A percentile compares a stretch with the other conserved stretches of the same genome.
These are phyloP conservation scores for Parathielavia hyrcaniae DNA, from an alignment of 495 filamentous ascomycete genomes.

Conservation along the genomic window DNA sequence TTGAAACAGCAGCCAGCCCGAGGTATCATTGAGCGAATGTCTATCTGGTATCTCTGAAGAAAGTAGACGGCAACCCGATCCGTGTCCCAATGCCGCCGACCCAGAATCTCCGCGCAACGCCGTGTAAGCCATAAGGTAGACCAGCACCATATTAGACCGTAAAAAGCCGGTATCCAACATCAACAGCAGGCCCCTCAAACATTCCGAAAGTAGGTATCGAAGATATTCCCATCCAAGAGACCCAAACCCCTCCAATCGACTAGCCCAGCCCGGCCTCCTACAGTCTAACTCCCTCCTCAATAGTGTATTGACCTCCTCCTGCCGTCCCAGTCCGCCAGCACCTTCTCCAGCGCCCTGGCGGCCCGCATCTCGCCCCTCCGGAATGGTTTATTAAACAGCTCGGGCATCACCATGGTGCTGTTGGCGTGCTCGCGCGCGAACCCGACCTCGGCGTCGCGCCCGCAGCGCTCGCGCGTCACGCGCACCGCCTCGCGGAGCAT, in stretches of 20 bases:
- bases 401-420: constrained; percentile 53
- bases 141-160: too few species aligned
- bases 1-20: not conserved
- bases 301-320: constrained; percentile 29
- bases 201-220: too few species aligned
- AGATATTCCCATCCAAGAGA: too few species aligned
- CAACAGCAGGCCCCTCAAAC: too few species aligned
- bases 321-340: constrained; percentile 40
- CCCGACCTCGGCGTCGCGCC: constrained; percentile 51
- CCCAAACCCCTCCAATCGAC: not conserved
- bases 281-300: not conserved
- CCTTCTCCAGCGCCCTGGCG: constrained; percentile 45
- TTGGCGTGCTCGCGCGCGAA: constrained; percentile 68
- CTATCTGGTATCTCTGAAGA: constrained; percentile 18
- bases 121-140: too few species aligned
- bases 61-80: not conserved
- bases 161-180: too few species aligned
- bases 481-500: constrained; percentile 62
- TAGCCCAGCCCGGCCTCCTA: not conserved
- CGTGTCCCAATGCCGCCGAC: not conserved
- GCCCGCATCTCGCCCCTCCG: constrained; percentile 51
- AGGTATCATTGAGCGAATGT: constrained; percentile 18
- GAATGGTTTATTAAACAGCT: constrained; percentile 53
- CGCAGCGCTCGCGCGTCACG: constrained; percentile 51
- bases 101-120: not conserved